phyloP scores from a whole-genome alignment of 2,329 filamentous ascomycete species.

The Talaromyces sp. region DNA sequence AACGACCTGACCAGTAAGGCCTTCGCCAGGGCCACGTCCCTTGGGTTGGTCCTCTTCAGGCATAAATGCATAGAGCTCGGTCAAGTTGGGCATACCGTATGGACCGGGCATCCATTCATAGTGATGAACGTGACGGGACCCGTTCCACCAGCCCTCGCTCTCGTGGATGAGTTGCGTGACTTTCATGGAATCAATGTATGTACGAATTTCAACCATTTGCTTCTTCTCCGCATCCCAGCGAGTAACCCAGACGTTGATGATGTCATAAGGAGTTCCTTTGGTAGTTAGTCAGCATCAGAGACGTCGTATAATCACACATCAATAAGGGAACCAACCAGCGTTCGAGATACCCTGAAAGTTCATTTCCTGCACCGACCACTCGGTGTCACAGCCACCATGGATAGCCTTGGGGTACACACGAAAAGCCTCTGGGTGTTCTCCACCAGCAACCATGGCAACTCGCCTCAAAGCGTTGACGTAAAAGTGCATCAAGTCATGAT shows the following conservation, averaged over 20 bases:
- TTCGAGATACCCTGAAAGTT: conserved; percentile 32
- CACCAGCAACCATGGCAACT: conserved; percentile 21
- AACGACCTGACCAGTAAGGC: not conserved
- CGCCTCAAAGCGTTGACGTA: conserved; percentile 33
- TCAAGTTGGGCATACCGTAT: conserved; percentile 31
- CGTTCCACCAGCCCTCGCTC: conserved; percentile 35
- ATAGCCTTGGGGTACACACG: conserved; percentile 31
- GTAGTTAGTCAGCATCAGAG: not conserved
- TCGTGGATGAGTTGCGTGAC: conserved; percentile 29
- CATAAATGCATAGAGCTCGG: not conserved
- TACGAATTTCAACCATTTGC: conserved; percentile 35
- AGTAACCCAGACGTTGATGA: conserved; percentile 35
- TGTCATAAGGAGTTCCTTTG: conserved; percentile 24
- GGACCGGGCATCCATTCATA: conserved; percentile 32
- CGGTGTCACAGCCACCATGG: conserved; percentile 32
- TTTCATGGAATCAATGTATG: conserved; percentile 27
- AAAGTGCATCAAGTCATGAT: conserved; percentile 33
- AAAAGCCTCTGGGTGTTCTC: conserved; percentile 30
- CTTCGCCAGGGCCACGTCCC: not conserved
- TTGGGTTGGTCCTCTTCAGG: not conserved
- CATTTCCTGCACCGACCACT: conserved; percentile 34
- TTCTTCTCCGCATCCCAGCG: conserved; percentile 25
- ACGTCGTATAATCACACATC: conserved; percentile 22
- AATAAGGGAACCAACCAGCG: conserved; percentile 25
- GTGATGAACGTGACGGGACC: conserved; percentile 23